Evolutionary conservation across 73 alveolate species (phyloP), one percentile per base, ranked within the genome.

Genomic region (Paramecium octaurelia): DNA sequence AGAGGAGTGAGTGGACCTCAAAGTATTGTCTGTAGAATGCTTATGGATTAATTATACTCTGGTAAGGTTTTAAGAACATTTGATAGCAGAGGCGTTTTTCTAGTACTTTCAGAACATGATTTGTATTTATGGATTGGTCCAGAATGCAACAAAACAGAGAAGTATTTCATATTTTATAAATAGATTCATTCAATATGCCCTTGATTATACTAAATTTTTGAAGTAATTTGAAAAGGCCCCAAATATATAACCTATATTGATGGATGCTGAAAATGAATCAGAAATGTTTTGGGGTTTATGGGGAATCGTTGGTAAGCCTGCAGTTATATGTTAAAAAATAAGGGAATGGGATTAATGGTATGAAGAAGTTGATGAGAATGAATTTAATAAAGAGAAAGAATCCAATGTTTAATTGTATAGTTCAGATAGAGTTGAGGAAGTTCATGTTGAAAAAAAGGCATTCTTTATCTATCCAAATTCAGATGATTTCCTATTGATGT

Each of bases 51-150:
- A 83, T 80, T 96, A 21, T 95, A 93, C 60, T 50, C 43, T 27
- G 95, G 95, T 27, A 89, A 90, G 42, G 80, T 84, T 46, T 88
- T 92, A 0, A 35, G 64, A 31, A 46, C 90, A 44, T 73, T 96
- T 36, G 98, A 96, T 87, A 93, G 96, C 23, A 54, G 98, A 86
- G 98, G 97, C 1, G 94, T 95, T 40, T 96, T 92, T 75, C 27
- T 96, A 8, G 86, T 96, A 11, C 88, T 88, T 31, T 38, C 95
- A 12, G 93, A 89, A 88, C 92, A 88, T 27, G 40, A 21, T 14
- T 50, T 94, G 16, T 64, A 48, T 36, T 20, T 96, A 14, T 93
- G 96, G 96, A 68, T 95, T 27, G 98, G 98, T 8, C 92, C 95
- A 18, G 85, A 71, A 21, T 91, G 93, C 50, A 94, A 93, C 85